Conservation (phyloP, 441 rosid species). For the Hura crepitans region DNA sequence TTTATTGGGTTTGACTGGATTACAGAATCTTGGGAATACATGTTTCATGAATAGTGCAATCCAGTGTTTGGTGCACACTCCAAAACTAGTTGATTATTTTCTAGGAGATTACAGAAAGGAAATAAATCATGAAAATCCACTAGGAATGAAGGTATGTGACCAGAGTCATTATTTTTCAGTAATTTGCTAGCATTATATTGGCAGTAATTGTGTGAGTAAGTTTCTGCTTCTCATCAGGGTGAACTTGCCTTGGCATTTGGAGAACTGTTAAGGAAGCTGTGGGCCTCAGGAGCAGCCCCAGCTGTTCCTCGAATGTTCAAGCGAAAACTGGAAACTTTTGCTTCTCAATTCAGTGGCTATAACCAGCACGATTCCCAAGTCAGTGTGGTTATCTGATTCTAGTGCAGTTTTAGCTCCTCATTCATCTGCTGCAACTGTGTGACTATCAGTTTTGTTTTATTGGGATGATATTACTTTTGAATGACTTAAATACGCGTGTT, state of each 20-base stretch:
- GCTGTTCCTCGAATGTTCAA: constrained; percentile 59
- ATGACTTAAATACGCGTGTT: background rate
- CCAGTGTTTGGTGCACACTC: constrained; percentile 64
- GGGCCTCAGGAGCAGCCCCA: constrained; percentile 53
- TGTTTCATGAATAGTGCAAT: constrained; percentile 74
- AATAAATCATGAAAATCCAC: constrained; percentile 54
- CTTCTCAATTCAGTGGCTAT: constrained; percentile 67
- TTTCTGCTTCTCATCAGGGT: constrained; percentile 41
- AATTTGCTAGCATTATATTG: constrained; percentile 4
- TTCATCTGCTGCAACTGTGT: constrained; percentile 9
- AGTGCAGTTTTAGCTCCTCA: constrained; percentile 7
- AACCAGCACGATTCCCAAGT: constrained; percentile 80
- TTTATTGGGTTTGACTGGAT: constrained; percentile 56
- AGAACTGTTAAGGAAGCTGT: constrained; percentile 55
- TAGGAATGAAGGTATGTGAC: constrained; percentile 51
- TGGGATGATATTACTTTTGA: constrained; percentile 1
- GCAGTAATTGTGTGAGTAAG: constrained; percentile 10
- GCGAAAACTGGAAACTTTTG: constrained; percentile 51
- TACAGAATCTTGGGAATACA: constrained; percentile 73
- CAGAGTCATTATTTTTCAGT: background rate
- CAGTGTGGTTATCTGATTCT: constrained; percentile 26
- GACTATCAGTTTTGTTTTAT: background rate
- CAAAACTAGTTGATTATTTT: constrained; percentile 60
- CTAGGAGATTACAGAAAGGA: constrained; percentile 52
- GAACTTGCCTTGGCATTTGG: constrained; percentile 71